Conservation (phyloP, 78 protist genomes). For the Protostelium mycophagum region DNA sequence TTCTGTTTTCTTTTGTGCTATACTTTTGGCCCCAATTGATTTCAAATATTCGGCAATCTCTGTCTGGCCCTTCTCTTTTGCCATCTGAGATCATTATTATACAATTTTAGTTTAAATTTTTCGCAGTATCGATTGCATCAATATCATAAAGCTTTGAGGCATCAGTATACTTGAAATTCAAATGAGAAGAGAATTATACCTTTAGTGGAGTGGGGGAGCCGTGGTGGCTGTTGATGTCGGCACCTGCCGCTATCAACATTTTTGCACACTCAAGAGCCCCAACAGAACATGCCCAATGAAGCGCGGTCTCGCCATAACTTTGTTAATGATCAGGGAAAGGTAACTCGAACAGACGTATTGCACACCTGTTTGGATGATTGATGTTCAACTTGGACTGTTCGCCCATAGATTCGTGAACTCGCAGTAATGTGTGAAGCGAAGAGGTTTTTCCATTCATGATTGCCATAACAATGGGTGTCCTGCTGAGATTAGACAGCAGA, state of each 20-base stretch:
- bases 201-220: background rate
- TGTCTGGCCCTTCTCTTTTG: background rate
- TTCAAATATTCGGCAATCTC: background rate
- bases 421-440: background rate
- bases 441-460: background rate
- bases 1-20: too few relatives aligned
- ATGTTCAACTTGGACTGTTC: background rate
- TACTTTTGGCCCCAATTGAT: background rate
- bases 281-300: background rate
- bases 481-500: background rate
- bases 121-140: too few relatives aligned
- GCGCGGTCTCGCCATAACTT: background rate
- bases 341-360: background rate
- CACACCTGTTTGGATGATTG: background rate
- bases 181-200: background rate
- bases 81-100: background rate
- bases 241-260: background rate
- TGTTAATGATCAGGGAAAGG: background rate
- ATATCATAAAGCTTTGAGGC: too few relatives aligned
- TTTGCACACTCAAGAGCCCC: background rate
- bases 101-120: background rate
- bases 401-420: background rate
- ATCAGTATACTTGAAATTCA: too few relatives aligned
- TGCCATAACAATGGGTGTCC: background rate
- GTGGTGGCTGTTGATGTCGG: background rate